Conservation (phyloP, 2,329 filamentous ascomycete genomes). For the Fonsecaea monophora region DNA sequence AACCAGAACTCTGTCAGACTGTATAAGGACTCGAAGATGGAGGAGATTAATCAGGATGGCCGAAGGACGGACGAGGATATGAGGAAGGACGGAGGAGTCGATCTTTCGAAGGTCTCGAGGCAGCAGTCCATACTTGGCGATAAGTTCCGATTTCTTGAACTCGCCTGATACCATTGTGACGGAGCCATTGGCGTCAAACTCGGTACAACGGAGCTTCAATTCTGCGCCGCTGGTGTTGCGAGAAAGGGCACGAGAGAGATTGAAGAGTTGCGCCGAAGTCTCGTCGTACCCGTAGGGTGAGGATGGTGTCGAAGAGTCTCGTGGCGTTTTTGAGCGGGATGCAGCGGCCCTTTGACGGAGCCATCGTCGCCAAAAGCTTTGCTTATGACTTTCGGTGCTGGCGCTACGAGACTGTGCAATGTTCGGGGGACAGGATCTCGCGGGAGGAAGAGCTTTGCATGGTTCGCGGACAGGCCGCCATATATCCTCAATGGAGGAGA, state of each 20-base stretch:
- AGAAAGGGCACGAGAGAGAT: conserved; percentile 66
- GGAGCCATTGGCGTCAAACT: conserved; percentile 90
- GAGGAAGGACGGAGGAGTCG: conserved; percentile 91
- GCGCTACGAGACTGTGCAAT: conserved; percentile 32
- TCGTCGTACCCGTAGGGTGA: conserved; percentile 48
- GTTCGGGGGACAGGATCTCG: conserved; percentile 26
- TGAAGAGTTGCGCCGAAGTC: conserved; percentile 66
- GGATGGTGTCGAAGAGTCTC: conserved; percentile 17
- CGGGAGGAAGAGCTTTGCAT: conserved; percentile 37
- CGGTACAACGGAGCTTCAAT: conserved; percentile 86
- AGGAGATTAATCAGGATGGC: conserved; percentile 94
- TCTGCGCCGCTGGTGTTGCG: conserved; percentile 71
- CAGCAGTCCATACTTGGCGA: conserved; percentile 80
- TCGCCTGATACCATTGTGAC: conserved; percentile 93
- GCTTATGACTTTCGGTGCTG: conserved; percentile 33
- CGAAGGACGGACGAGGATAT: conserved; percentile 90
- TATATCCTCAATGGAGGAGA: conserved; percentile 29
- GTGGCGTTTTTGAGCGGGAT: conserved; percentile 20
- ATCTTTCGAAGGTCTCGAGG: conserved; percentile 97
- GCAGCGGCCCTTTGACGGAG: conserved; percentile 29
- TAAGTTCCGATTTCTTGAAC: conserved; percentile 96
- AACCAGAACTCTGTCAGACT: conserved; percentile 89
- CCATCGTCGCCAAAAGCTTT: conserved; percentile 35
- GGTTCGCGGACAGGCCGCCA: conserved; percentile 34
- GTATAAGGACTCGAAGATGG: conserved; percentile 95